Evolutionary conservation across 257 asterid species (phyloP).

Genomic region (Solanum neorickii): DNA sequence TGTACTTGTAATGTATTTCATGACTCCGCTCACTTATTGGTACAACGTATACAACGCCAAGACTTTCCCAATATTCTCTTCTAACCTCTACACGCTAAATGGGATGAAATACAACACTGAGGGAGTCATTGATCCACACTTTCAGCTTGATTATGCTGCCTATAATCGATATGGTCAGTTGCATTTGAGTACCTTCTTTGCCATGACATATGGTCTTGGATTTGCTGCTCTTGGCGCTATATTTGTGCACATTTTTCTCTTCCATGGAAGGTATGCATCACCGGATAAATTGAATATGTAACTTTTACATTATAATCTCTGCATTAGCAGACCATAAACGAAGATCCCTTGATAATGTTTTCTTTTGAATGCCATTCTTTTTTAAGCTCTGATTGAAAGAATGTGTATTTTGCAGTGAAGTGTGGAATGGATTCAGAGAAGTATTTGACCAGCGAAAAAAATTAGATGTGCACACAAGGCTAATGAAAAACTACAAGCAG

Average conservation of each 20-base stretch:
- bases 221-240: slow-evolving; percentile 37
- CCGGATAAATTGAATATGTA: neutral
- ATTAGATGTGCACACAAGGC: slow-evolving; percentile 34
- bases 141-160: slow-evolving; percentile 28
- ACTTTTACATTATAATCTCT: neutral
- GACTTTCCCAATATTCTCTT: slow-evolving; percentile 33
- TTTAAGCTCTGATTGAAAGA: neutral
- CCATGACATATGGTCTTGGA: slow-evolving; percentile 36
- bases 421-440: slow-evolving; percentile 19
- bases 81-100: slow-evolving; percentile 2
- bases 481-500: slow-evolving; percentile 33
- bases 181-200: slow-evolving; percentile 30
- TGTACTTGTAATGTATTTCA: slow-evolving; percentile 19
- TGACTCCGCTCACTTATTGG: slow-evolving; percentile 34
- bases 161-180: slow-evolving; percentile 19
- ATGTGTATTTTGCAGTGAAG: slow-evolving; percentile 11
- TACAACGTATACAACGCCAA: slow-evolving; percentile 30
- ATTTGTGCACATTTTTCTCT: slow-evolving; percentile 29
- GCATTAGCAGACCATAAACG: neutral
- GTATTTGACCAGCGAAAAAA: slow-evolving; percentile 9
- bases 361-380: neutral
- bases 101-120: slow-evolving; percentile 17
- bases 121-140: slow-evolving; percentile 12
- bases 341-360: neutral
- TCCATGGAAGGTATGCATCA: slow-evolving; percentile 30